These are phyloP conservation scores for Cajanus cajan DNA, from an alignment of 306 rosid genomes.

Conservation along the genomic window DNA sequence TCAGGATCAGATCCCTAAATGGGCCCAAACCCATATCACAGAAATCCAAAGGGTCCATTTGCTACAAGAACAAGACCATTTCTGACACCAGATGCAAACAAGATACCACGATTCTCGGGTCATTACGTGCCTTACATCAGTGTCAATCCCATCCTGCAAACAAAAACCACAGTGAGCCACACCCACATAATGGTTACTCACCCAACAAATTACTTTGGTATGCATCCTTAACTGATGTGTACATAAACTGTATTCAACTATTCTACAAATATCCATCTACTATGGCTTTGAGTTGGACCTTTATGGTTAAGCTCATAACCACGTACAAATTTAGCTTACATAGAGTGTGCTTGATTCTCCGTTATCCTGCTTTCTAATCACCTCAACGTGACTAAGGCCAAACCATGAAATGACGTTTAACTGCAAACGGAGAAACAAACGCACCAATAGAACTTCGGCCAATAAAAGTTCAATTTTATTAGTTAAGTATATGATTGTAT, in stretches of 20 bases:
- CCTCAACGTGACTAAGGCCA: not conserved
- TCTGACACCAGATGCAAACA: not conserved
- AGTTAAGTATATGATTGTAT: not conserved
- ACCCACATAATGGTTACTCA: not conserved
- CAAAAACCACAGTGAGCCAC: not conserved
- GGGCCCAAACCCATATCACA: not conserved
- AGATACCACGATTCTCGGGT: not conserved
- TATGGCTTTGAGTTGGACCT: no score
- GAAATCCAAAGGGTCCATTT: not conserved
- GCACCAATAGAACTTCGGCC: not conserved
- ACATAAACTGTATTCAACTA: not conserved
- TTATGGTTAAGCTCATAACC: no score
- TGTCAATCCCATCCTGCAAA: not conserved
- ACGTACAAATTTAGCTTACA: not conserved
- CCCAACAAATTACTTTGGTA: not conserved
- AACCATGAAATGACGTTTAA: not conserved
- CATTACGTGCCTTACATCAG: not conserved
- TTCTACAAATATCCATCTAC: not conserved
- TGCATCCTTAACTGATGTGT: not conserved
- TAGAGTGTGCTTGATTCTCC: no score
- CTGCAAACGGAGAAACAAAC: not conserved
- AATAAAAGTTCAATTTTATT: not conserved
- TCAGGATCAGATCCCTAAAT: not conserved
- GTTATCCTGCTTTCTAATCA: no score
- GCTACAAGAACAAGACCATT: not conserved